Evolutionary conservation across 805 yeast species (phyloP).

Genomic region (Priceomyces castillae): DNA sequence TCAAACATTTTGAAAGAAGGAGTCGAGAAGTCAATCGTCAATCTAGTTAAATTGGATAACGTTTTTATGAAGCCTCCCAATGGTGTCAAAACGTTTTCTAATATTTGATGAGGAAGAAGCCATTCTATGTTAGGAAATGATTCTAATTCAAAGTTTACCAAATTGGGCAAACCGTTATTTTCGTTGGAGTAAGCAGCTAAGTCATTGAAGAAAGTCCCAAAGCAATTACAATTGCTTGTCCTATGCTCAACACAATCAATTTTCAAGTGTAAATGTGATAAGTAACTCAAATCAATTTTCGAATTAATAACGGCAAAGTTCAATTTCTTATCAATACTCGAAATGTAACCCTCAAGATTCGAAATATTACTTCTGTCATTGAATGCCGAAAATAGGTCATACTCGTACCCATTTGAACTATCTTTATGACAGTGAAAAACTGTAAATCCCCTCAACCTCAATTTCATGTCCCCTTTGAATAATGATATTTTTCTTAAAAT

Average conservation of each 20-base stretch:
- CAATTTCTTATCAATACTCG: slow-evolving; percentile 17
- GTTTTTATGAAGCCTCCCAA: slow-evolving; percentile 28
- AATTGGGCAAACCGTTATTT: slow-evolving; percentile 30
- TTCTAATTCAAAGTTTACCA: slow-evolving; percentile 27
- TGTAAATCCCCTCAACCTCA: slow-evolving; percentile 27
- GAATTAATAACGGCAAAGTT: slow-evolving; percentile 17
- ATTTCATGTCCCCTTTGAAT: slow-evolving; percentile 17
- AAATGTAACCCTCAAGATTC: slow-evolving; percentile 11
- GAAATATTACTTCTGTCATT: slow-evolving; percentile 3
- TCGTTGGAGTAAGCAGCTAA: slow-evolving; percentile 18
- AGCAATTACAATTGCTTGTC: slow-evolving; percentile 24
- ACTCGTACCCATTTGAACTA: slow-evolving; percentile 11
- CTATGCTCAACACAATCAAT: slow-evolving; percentile 31
- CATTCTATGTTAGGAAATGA: slow-evolving; percentile 33
- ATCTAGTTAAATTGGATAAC: slow-evolving; percentile 19
- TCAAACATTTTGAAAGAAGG: slow-evolving; percentile 39
- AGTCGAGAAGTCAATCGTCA: slow-evolving; percentile 32
- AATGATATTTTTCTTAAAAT: slow-evolving; percentile 22
- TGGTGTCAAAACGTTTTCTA: slow-evolving; percentile 29
- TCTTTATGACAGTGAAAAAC: slow-evolving; percentile 33
- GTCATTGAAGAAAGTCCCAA: slow-evolving; percentile 25
- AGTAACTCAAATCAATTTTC: slow-evolving; percentile 23
- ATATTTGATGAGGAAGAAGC: slow-evolving; percentile 33
- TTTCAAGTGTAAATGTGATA: slow-evolving; percentile 24
- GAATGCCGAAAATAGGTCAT: slow-evolving; percentile 4